Evolutionary conservation across 2,329 filamentous ascomycete genomes (phyloP).

Genomic region (Chrysoporthe puriensis): DNA sequence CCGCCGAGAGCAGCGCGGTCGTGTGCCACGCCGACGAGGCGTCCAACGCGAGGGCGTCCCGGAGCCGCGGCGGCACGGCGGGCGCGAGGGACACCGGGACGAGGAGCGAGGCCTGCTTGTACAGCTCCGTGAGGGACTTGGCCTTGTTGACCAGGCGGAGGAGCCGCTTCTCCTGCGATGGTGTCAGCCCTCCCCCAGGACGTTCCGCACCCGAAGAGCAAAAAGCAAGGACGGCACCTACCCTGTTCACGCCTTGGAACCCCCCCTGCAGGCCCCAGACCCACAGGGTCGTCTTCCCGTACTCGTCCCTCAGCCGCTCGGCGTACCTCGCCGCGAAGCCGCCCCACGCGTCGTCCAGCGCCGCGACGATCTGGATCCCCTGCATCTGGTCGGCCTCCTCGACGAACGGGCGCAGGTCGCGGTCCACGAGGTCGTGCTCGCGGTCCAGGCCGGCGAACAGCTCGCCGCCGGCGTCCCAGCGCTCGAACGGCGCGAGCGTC

Average conservation of each 20-base stretch:
- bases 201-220: neutral
- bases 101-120: slow-evolving; percentile 74
- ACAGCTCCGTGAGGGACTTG: slow-evolving; percentile 69
- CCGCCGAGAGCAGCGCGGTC: slow-evolving; percentile 74
- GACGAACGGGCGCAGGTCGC: slow-evolving; percentile 84
- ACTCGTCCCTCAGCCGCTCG: slow-evolving; percentile 84
- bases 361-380: slow-evolving; percentile 77
- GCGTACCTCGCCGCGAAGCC: slow-evolving; percentile 75
- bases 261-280: slow-evolving; percentile 79
- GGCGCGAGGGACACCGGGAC: slow-evolving; percentile 72
- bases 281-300: slow-evolving; percentile 85
- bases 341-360: slow-evolving; percentile 79
- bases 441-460: slow-evolving; percentile 74
- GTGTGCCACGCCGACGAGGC: slow-evolving; percentile 74
- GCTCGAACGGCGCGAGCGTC: slow-evolving; percentile 79
- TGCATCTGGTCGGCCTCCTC: slow-evolving; percentile 95
- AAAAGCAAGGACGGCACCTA: slow-evolving; percentile 36
- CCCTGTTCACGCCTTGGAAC: slow-evolving; percentile 55
- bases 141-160: slow-evolving; percentile 75
- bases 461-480: slow-evolving; percentile 73
- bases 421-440: slow-evolving; percentile 84
- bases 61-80: slow-evolving; percentile 48
- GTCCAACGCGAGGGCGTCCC: slow-evolving; percentile 62
- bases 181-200: neutral
- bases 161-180: slow-evolving; percentile 62